Percentiles rank a stretch among this genome's conserved stretches.
These are phyloP conservation scores for Lentinula sp. DNA, from an alignment of 768 basidiomycete genomes.

Conservation along the genomic window DNA sequence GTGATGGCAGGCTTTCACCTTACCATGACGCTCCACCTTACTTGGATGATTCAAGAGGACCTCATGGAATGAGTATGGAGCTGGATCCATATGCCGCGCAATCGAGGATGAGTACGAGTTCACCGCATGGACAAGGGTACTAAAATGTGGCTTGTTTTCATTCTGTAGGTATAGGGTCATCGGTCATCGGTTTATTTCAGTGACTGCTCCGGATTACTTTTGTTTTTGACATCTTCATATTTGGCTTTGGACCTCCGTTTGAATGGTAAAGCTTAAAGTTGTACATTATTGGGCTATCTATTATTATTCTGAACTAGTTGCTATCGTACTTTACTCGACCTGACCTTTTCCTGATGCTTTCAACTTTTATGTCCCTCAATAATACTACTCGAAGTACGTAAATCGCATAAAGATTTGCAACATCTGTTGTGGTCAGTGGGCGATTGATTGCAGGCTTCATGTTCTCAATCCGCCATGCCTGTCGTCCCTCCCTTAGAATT, in stretches of 20 bases:
- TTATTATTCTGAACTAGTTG: too few relatives aligned
- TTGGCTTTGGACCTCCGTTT: not conserved
- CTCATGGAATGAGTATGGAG: slow-evolving; percentile 24
- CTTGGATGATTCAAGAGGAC: slow-evolving; percentile 6
- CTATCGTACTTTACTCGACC: too few relatives aligned
- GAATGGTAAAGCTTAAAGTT: not conserved
- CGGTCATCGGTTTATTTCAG: not conserved
- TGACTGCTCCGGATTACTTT: not conserved
- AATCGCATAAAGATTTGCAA: too few relatives aligned
- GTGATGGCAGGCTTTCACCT: slow-evolving; percentile 27
- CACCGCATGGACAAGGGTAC: slow-evolving; percentile 2
- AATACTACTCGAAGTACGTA: too few relatives aligned
- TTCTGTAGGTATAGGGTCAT: not conserved
- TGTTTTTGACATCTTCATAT: not conserved
- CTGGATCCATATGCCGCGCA: slow-evolving; percentile 27
- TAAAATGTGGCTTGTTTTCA: not conserved
- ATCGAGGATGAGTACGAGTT: slow-evolving; percentile 19
- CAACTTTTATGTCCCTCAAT: too few relatives aligned
- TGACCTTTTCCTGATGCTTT: too few relatives aligned
- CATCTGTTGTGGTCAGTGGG: too few relatives aligned
- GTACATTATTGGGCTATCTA: not conserved
- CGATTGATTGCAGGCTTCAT: too few relatives aligned
- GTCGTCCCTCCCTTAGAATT: not conserved
- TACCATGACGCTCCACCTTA: slow-evolving; percentile 12
- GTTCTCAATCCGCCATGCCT: not conserved